These are phyloP conservation scores for Thielaviopsis cerberus DNA, from an alignment of 2,329 filamentous ascomycete species.

Conservation along the genomic window DNA sequence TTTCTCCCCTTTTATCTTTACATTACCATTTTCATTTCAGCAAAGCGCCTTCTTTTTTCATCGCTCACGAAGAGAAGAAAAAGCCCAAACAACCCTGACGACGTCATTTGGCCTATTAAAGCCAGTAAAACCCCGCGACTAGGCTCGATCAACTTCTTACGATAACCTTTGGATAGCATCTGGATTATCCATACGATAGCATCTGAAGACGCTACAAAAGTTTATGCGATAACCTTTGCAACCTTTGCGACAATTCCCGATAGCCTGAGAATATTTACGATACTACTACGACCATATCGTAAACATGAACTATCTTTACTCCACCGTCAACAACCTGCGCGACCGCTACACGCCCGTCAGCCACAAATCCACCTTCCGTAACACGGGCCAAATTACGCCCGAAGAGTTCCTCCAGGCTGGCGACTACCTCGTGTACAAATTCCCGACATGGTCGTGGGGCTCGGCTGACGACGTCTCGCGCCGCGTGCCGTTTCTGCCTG, in stretches of 20 bases:
- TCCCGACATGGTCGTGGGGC: slow-evolving; percentile 94
- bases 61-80: too few species aligned
- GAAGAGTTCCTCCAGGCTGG: slow-evolving; percentile 92
- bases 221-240: too few species aligned
- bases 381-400: slow-evolving; percentile 86
- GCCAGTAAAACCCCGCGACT: too few species aligned
- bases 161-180: too few species aligned
- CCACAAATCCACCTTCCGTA: slow-evolving; percentile 81
- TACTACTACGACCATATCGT: background rate
- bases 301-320: slow-evolving; percentile 78
- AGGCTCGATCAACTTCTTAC: too few species aligned
- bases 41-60: too few species aligned
- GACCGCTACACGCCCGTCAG: slow-evolving; percentile 80
- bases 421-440: slow-evolving; percentile 97
- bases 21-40: too few species aligned
- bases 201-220: too few species aligned
- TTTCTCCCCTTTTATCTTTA: too few species aligned
- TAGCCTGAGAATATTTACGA: background rate
- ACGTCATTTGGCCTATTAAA: too few species aligned
- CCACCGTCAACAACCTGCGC: slow-evolving; percentile 76
- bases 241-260: background rate
- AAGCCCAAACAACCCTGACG: too few species aligned
- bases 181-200: too few species aligned
- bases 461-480: slow-evolving; percentile 67
- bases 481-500: slow-evolving; percentile 62